These are phyloP conservation scores for Aureobasidium sp. DNA, from an alignment of 2,329 filamentous ascomycete genomes.

Conservation along the genomic window DNA sequence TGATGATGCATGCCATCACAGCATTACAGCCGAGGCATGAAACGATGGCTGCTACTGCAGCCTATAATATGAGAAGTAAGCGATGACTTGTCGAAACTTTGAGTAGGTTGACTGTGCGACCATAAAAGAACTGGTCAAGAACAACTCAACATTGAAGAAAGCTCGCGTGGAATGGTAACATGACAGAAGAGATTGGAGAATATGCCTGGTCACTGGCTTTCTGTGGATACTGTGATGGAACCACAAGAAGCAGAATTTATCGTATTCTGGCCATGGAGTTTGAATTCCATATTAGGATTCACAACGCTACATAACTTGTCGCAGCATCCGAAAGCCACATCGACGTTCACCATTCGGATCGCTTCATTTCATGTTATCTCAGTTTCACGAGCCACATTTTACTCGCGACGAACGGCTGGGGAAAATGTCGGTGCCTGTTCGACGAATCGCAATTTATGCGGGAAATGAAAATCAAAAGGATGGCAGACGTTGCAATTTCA, in stretches of 20 bases:
- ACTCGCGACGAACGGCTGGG: constrained; percentile 9
- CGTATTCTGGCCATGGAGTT: neutral
- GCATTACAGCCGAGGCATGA: neutral
- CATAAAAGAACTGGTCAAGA: too few relatives aligned
- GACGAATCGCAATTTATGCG: constrained; percentile 1
- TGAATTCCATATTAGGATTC: neutral
- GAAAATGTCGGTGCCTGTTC: neutral
- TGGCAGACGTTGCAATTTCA: neutral
- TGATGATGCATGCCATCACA: neutral
- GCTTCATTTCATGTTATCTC: neutral
- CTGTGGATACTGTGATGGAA: too few relatives aligned
- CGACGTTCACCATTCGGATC: neutral
- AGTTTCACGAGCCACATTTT: neutral
- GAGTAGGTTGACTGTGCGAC: too few relatives aligned
- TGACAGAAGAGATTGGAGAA: too few relatives aligned
- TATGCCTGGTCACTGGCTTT: too few relatives aligned
- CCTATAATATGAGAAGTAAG: too few relatives aligned
- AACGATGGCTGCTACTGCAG: neutral
- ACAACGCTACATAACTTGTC: neutral
- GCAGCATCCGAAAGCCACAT: neutral
- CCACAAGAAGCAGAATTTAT: too few relatives aligned
- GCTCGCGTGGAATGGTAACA: too few relatives aligned
- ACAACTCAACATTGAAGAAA: too few relatives aligned
- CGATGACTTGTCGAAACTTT: too few relatives aligned
- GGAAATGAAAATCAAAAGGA: constrained; percentile 8